Conservation (phyloP, 2,329 filamentous ascomycete species). For the Chrysosporium queenslandicum region DNA sequence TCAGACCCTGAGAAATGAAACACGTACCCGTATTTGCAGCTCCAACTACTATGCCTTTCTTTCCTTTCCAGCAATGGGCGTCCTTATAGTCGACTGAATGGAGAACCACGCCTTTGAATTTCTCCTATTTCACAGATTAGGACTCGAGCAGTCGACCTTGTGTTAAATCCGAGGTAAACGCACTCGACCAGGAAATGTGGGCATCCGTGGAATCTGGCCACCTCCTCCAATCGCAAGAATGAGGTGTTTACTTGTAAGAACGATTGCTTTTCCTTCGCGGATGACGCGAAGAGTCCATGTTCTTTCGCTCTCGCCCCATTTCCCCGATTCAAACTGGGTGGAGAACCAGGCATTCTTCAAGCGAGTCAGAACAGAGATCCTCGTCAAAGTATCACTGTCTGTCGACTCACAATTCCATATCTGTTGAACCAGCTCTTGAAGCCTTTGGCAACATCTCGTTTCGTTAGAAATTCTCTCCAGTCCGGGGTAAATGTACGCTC, state of each 20-base stretch:
- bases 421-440: constrained; percentile 20
- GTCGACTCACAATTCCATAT: constrained; percentile 20
- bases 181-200: constrained; percentile 17
- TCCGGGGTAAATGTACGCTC: constrained; percentile 21
- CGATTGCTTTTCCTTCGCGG: constrained; percentile 21
- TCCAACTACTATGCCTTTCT: constrained; percentile 39
- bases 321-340: constrained; percentile 29
- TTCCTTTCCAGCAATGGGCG: constrained; percentile 29
- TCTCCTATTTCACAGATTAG: constrained; percentile 18
- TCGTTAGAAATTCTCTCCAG: constrained; percentile 20
- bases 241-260: constrained; percentile 22
- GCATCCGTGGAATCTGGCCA: constrained; percentile 24
- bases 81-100: constrained; percentile 31
- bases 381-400: background rate
- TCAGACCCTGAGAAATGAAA: background rate
- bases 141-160: too few species aligned
- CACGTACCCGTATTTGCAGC: constrained; percentile 37
- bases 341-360: constrained; percentile 30
- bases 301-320: constrained; percentile 30
- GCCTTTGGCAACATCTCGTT: constrained; percentile 19
- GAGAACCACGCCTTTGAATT: constrained; percentile 31
- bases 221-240: constrained; percentile 28
- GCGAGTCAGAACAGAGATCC: constrained; percentile 3
- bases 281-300: constrained; percentile 32
- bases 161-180: background rate